Evolutionary conservation across 257 asterid genomes (phyloP).

Genomic region (Solanum chmielewskii): DNA sequence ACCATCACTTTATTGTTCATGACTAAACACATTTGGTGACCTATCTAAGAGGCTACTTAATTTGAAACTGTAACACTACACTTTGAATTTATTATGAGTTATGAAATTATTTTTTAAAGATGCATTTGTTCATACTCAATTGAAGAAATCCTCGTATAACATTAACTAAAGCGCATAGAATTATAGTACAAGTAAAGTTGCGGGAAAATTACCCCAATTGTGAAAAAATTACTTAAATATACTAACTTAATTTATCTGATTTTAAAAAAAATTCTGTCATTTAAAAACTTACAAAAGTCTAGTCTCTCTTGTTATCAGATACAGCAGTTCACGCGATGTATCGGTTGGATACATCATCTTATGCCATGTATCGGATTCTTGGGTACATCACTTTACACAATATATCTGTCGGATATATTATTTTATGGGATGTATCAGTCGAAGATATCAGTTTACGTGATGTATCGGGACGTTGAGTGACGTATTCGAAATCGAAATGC

Average conservation of each 20-base stretch:
- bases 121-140: background rate
- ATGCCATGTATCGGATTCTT: too few species aligned
- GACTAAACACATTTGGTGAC: background rate
- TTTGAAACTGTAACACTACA: background rate
- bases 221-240: too few species aligned
- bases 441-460: too few species aligned
- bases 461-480: background rate
- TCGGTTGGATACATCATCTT: background rate
- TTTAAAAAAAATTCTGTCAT: background rate
- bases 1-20: background rate
- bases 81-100: background rate
- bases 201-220: background rate
- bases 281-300: too few species aligned
- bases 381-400: too few species aligned
- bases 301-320: too few species aligned
- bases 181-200: background rate
- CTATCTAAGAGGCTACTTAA: background rate
- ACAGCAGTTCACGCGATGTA: background rate
- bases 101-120: background rate
- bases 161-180: background rate
- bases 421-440: too few species aligned
- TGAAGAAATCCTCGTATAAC: background rate
- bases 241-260: too few species aligned
- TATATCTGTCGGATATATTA: too few species aligned
- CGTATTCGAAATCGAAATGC: rapidly evolving